A percentile compares a stretch with the other conserved stretches of the same genome.
Conservation (phyloP, 1,284 basidiomycete species). For the Agroathelia rolfsii region DNA sequence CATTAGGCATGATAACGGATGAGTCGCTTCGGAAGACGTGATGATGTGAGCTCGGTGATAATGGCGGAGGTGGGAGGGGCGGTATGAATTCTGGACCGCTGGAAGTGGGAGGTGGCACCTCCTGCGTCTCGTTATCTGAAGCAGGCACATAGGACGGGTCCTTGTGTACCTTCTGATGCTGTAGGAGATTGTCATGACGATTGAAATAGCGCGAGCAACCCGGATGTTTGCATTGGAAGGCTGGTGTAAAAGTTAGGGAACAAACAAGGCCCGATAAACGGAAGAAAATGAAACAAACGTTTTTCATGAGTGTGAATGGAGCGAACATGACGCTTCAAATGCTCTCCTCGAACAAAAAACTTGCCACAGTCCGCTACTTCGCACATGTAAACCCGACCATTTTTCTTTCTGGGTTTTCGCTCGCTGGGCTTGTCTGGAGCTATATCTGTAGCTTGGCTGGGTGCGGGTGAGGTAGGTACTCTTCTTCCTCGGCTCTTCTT, state of each 20-base stretch:
- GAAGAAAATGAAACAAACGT: constrained; percentile 36
- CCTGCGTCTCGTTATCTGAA: no score
- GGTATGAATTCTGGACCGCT: no score
- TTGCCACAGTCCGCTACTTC: constrained; percentile 69
- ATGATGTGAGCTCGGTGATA: no score
- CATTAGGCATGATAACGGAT: no score
- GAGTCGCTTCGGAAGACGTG: no score
- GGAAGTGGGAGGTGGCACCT: no score
- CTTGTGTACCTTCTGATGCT: constrained; percentile 64
- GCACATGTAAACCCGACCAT: constrained; percentile 58
- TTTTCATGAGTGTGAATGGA: constrained; percentile 78
- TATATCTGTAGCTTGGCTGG: constrained; percentile 21
- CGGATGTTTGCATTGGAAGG: constrained; percentile 67
- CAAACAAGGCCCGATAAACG: constrained; percentile 1
- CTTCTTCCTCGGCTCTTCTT: constrained; percentile 64
- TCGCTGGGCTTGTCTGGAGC: constrained; percentile 17
- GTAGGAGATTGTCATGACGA: constrained; percentile 76
- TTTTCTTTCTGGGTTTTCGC: constrained; percentile 22
- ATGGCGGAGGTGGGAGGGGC: no score
- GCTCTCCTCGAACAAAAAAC: constrained; percentile 69
- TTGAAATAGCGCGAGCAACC: constrained; percentile 77
- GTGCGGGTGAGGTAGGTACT: constrained; percentile 49
- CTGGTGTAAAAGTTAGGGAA: constrained; percentile 26
- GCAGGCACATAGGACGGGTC: no score
- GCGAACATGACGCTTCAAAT: constrained; percentile 69